Evolutionary conservation across 1,284 basidiomycete genomes (phyloP), one percentile per base, ranked within the genome.

Genomic region (Malassezia globosa): DNA sequence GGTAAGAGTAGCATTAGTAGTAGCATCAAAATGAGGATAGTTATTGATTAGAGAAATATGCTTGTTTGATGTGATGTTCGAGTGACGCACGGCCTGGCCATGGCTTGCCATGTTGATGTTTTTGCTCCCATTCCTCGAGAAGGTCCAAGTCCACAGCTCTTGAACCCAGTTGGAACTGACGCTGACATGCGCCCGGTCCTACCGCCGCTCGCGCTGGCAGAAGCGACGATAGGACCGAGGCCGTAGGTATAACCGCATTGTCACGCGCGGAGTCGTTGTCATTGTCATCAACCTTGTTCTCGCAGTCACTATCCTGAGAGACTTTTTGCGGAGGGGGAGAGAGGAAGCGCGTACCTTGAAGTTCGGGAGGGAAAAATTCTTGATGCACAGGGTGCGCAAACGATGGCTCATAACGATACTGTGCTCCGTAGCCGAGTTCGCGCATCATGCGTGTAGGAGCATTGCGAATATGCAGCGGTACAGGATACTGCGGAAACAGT

Each of bases 361-460:
- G 51, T n/a, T 72, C 65, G 0, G 64, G 56, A 0, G 77, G 77
- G 7, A 78, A 66, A 50, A 75, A 78, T 43, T 76, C 73, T 62
- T 77, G 68, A 41, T 59, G 46, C 5, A 72, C 63, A 1, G 67
- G 82, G 64, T 73, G 84, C 75, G 73, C 75, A 66, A 79, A 90
- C 18, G 77, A 76, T 0, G 87, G 87, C 67, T 90, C 84, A 68
- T 92, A 92, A 14, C 68, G 61, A 41, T 72, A 72, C 39, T 67
- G 64, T 19, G 56, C 60, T 13, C 57, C 65, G 63, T 85, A 87
- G 5, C 83, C 85, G 0, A 90, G 76, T 16, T 82, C 77, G 63
- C 82, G 82, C 85, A 90, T 87, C 23, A 90, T 71, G 26, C 65
- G 72, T 5, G 87, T 90, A 2, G 87, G 87, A 1, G 87, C 87